Base-by-base conservation (phyloP, 495 filamentous ascomycete genomes). In the Penicillium cataractarum region DNA sequence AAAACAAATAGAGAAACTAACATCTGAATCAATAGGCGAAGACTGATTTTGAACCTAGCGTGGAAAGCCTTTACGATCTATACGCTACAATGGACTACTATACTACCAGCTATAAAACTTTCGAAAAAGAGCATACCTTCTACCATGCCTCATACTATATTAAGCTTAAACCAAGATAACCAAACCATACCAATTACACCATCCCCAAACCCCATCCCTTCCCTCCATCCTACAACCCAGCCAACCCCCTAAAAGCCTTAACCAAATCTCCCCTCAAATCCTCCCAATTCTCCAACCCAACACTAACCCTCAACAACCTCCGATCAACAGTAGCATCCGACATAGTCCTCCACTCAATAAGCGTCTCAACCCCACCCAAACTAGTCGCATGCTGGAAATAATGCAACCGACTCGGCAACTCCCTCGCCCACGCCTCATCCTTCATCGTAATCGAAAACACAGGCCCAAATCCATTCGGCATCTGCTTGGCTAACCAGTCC, bases 381-480 rank as follows among this genome's bases (percentile, higher is more conserved):
- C 90, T 93, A 17, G 95, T 99, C 7, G 95, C 93, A 82, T 99
- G 95, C 65, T 96, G 91, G 80, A 97, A 99, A 55, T 93, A 83
- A 27, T 82, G 61, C 70, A 97, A 72, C 77, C 90, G 87, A 67
- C 88, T 89, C 26, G 95, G 95, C 57, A 99, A 72, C 40, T 78
- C 74, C 37, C 82, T 80, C 3, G 95, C 94, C 48, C 84, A 70
- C 6, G 76, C 74, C 65, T 84, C 81, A 5, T 79, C 78, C 61
- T 84, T 82, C 82, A 91, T 84, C 15, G 73, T 78, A 40, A 97
- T 82, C 1, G 89, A 80, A 68, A 98, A 99, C 9, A 99, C 95
- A 4, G 95, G 90, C 0, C 93, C 93, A 68, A 86, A 96, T 0
- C 95, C 95, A 62, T 86, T 85, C 15, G 94, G 93, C 95, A 99